These are phyloP conservation scores for Clarireedia paspali DNA, from an alignment of 2,329 filamentous ascomycete genomes.

Conservation along the genomic window DNA sequence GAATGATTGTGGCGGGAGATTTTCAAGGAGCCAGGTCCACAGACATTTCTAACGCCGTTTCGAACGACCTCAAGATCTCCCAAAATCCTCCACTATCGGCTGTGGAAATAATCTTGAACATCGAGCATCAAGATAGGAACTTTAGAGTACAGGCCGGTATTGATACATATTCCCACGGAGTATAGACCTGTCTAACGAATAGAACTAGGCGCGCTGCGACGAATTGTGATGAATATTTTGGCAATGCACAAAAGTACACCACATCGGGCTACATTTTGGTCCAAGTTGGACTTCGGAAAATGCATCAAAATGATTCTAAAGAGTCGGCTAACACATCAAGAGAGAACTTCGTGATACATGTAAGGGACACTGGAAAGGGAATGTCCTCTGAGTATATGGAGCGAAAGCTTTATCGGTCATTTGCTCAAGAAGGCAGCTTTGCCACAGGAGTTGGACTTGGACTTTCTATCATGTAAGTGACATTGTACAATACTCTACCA, in stretches of 20 bases:
- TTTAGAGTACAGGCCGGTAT: slow-evolving; percentile 28
- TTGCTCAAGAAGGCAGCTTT: slow-evolving; percentile 52
- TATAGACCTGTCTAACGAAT: too few species aligned
- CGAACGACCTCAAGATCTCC: too few species aligned
- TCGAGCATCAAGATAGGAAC: slow-evolving; percentile 24
- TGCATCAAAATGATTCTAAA: slow-evolving; percentile 23
- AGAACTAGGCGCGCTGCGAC: slow-evolving; percentile 40
- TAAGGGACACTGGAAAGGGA: slow-evolving; percentile 54
- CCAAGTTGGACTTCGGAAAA: background rate
- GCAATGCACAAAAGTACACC: slow-evolving; percentile 54
- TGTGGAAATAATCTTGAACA: slow-evolving; percentile 24
- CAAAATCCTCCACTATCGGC: background rate
- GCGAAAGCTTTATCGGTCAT: slow-evolving; percentile 51
- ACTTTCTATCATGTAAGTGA: slow-evolving; percentile 34
- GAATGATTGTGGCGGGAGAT: slow-evolving; percentile 21
- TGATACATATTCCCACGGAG: background rate
- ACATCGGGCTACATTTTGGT: slow-evolving; percentile 40
- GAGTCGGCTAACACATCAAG: slow-evolving; percentile 51
- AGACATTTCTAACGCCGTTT: too few species aligned
- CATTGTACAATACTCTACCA: slow-evolving; percentile 1
- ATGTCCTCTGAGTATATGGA: slow-evolving; percentile 53
- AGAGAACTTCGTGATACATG: slow-evolving; percentile 24
- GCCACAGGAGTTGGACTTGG: slow-evolving; percentile 37
- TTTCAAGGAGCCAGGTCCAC: background rate
- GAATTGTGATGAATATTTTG: slow-evolving; percentile 51